These are phyloP conservation scores for Nissolia schottii DNA, from an alignment of 306 rosid species.

Conservation along the genomic window DNA sequence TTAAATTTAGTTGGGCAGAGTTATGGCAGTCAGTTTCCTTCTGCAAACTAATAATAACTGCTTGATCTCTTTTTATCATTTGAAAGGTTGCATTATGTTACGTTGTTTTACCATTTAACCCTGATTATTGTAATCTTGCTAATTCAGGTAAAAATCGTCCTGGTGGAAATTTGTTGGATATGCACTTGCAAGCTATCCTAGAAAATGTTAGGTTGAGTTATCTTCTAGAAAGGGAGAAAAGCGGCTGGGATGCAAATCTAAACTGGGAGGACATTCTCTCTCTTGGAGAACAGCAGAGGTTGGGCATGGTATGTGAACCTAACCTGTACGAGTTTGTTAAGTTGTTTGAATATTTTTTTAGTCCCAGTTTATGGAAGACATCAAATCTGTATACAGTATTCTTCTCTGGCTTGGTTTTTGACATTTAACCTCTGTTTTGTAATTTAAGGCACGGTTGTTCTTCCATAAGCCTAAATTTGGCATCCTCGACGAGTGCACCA, in stretches of 20 bases:
- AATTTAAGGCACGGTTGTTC: constrained; percentile 96
- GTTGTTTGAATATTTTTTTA: constrained; percentile 13
- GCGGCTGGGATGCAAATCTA: constrained; percentile 85
- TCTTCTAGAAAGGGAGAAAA: constrained; percentile 80
- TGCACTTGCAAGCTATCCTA: constrained; percentile 62
- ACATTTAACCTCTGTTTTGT: constrained; percentile 29
- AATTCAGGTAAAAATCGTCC: constrained; percentile 47
- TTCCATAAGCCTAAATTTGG: constrained; percentile 93
- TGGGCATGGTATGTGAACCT: constrained; percentile 81
- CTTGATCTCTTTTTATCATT: constrained; percentile 16
- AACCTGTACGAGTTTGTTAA: not conserved
- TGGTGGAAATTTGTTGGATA: constrained; percentile 51
- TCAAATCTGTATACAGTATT: not conserved
- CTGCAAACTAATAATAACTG: not conserved
- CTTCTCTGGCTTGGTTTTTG: constrained; percentile 21
- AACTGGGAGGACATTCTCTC: constrained; percentile 96
- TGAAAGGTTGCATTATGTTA: not conserved
- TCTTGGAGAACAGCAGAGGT: constrained; percentile 97
- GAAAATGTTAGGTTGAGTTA: constrained; percentile 85
- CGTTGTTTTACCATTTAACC: not conserved
- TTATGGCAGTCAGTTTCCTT: not conserved
- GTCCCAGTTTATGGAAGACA: not conserved
- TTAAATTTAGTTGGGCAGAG: not conserved
- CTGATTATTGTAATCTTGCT: constrained; percentile 27
- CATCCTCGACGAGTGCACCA: constrained; percentile 97